phyloP scores from a whole-genome alignment of 2,329 filamentous ascomycete species.

The Aspergillus viridinutans region DNA sequence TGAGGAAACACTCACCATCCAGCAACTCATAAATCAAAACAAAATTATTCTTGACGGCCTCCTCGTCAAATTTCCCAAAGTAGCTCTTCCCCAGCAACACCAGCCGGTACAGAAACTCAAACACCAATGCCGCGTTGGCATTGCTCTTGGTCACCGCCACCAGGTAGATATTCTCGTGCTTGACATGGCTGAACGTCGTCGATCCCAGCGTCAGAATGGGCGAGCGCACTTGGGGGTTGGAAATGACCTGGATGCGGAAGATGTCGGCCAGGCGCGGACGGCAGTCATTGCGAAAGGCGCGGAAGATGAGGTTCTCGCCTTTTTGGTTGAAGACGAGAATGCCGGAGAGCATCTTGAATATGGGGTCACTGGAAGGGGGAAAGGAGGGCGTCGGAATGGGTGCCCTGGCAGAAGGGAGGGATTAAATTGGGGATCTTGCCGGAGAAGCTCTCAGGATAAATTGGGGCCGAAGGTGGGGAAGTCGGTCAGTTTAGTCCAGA shows the following conservation, averaged over 20 bases:
- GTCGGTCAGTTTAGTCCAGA: background rate
- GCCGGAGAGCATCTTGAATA: constrained; percentile 74
- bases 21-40: constrained; percentile 96
- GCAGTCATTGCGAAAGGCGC: constrained; percentile 97
- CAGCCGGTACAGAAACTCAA: constrained; percentile 94
- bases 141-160: constrained; percentile 98
- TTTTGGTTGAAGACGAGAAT: constrained; percentile 99
- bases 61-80: constrained; percentile 98
- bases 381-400: constrained; percentile 7
- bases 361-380: constrained; percentile 11
- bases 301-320: constrained; percentile 99
- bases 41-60: constrained; percentile 99
- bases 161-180: constrained; percentile 98
- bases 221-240: constrained; percentile 93
- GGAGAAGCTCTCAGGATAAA: constrained; percentile 1
- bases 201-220: constrained; percentile 95
- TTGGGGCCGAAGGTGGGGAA: background rate
- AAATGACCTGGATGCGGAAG: constrained; percentile 99
- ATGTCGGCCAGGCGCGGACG: constrained; percentile 95
- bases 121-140: constrained; percentile 95
- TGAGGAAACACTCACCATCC: constrained; percentile 59
- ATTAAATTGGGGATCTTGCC: background rate
- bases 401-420: constrained; percentile 2
- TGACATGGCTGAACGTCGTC: constrained; percentile 99
- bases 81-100: constrained; percentile 89